Base-by-base conservation (phyloP, 2,329 filamentous ascomycete species). In the Magnaporthiopsis incrustans region DNA sequence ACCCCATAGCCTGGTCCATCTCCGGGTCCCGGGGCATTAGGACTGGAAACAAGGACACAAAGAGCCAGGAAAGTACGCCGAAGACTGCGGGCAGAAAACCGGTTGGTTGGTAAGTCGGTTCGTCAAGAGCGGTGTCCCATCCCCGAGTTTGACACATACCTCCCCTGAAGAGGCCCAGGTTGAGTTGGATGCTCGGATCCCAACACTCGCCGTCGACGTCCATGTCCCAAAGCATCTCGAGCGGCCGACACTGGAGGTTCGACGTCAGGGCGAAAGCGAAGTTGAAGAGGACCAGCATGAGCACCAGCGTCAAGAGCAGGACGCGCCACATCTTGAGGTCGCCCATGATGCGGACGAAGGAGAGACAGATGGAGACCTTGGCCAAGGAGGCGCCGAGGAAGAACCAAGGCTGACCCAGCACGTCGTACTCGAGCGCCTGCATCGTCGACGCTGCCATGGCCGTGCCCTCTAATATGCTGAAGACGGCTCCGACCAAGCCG, bases 281-380 rank as follows among this genome's bases (percentile, higher is more conserved):
- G 63, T 74, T 75, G 32, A 75, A 69, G 7, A 71, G 60, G 22
- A 73, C 71, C 65, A 78, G 71, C 5, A 74, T 57, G 30, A 74
- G 62, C 15, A 76, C 70, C 62, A 74, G 66, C 8, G 70, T 65
- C 22, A 69, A 69, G 26, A 77, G 67, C 32, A 74, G 66, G 12
- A 72, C 65, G 60, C 71, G 68, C 75, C 75, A 77, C 15, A 67
- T 67, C 57, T 68, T 69, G 8, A 70, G 67, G 35, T 69, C 66
- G 25, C 71, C 69, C 26, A 75, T 67, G 10, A 75, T 68, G 18
- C 71, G 68, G 53, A 75, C 69, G 59, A 77, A 72, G 64, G 73
- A 73, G 25, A 78, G 69, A 61, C 73, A 76, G 57, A 77, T 74
- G 38, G 76, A 75, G 30, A 75, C 73, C 67, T 76, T 75, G 70